A percentile compares a stretch with the other conserved stretches of the same genome.
phyloP scores from a whole-genome alignment of 1,284 basidiomycete genomes.

The Puccinia novopanici region DNA sequence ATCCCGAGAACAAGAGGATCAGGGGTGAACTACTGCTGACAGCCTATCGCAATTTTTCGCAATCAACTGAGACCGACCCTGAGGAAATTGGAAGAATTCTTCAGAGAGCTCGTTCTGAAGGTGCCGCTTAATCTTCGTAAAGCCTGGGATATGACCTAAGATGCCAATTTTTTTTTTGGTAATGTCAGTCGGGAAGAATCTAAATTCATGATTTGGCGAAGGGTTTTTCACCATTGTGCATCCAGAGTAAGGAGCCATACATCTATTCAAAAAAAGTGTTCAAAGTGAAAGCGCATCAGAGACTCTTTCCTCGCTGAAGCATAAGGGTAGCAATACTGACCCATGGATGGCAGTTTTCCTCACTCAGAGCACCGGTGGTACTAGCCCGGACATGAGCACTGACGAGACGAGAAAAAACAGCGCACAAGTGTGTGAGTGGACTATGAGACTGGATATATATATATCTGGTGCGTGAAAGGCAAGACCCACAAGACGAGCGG shows the following conservation, averaged over 20 bases:
- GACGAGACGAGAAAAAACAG: conserved; percentile 31
- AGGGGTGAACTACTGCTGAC: conserved; percentile 40
- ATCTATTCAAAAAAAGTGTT: conserved; percentile 41
- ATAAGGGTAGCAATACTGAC: conserved; percentile 57
- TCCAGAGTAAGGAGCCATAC: conserved; percentile 68
- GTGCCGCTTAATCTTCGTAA: conserved; percentile 74
- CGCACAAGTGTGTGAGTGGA: background rate
- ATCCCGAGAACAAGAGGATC: background rate
- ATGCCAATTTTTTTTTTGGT: background rate
- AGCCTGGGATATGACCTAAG: conserved; percentile 70
- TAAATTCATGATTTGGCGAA: background rate
- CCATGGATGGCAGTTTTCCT: conserved; percentile 94
- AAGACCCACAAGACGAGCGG: conserved; percentile 80
- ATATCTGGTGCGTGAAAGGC: too few relatives aligned
- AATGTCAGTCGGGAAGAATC: background rate
- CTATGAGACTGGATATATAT: too few relatives aligned
- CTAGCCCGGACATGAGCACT: conserved; percentile 88
- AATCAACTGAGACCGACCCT: conserved; percentile 66
- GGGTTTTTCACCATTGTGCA: conserved; percentile 78
- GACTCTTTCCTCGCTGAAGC: too few relatives aligned
- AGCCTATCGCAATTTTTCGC: background rate
- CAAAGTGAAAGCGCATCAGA: background rate
- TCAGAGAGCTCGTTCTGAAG: conserved; percentile 76
- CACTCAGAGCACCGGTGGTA: conserved; percentile 72
- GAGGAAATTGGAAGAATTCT: conserved; percentile 77